Percentiles rank a stretch among this genome's conserved stretches.
Conservation (phyloP, 306 rosid genomes). For the Cicer chorassanicum region DNA sequence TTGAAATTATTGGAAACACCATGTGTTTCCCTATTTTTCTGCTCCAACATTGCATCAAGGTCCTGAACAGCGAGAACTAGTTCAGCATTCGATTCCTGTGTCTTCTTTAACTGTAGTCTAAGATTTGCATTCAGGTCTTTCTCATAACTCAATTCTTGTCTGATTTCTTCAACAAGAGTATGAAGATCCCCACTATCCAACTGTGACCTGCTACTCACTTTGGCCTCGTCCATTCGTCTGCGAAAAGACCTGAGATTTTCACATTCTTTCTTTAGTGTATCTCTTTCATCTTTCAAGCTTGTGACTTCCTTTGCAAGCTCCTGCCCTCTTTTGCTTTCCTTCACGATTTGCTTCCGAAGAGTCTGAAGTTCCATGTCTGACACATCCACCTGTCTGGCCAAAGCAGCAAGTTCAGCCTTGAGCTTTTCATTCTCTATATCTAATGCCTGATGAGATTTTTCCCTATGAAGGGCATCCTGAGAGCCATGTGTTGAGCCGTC, state of each 20-base stretch:
- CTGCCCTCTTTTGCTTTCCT: constrained; percentile 90
- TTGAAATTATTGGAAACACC: constrained; percentile 48
- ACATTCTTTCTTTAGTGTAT: constrained; percentile 64
- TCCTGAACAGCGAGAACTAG: constrained; percentile 82
- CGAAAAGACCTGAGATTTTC: constrained; percentile 66
- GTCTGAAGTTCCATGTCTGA: constrained; percentile 95
- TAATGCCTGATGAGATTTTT: constrained; percentile 53
- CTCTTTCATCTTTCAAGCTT: constrained; percentile 88
- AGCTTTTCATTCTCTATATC: constrained; percentile 71
- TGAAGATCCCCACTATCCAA: constrained; percentile 65
- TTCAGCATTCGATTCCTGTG: constrained; percentile 82
- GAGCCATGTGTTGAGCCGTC: constrained; percentile 61
- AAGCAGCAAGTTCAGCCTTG: constrained; percentile 70
- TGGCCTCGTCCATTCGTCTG: constrained; percentile 59
- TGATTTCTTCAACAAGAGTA: constrained; percentile 76
- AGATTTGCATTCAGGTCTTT: constrained; percentile 82
- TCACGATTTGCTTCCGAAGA: constrained; percentile 82
- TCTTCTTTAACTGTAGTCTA: constrained; percentile 77
- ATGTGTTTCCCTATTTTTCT: constrained; percentile 58
- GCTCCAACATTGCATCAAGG: constrained; percentile 78
- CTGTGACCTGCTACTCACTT: constrained; percentile 54
- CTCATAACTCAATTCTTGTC: constrained; percentile 77
- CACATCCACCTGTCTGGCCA: constrained; percentile 73
- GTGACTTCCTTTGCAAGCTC: constrained; percentile 74
- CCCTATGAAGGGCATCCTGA: constrained; percentile 55